Evolutionary conservation across 139 green algal species (phyloP), one percentile per base, ranked within the genome.

Genomic region (Chlamydomonas schloesseri): DNA sequence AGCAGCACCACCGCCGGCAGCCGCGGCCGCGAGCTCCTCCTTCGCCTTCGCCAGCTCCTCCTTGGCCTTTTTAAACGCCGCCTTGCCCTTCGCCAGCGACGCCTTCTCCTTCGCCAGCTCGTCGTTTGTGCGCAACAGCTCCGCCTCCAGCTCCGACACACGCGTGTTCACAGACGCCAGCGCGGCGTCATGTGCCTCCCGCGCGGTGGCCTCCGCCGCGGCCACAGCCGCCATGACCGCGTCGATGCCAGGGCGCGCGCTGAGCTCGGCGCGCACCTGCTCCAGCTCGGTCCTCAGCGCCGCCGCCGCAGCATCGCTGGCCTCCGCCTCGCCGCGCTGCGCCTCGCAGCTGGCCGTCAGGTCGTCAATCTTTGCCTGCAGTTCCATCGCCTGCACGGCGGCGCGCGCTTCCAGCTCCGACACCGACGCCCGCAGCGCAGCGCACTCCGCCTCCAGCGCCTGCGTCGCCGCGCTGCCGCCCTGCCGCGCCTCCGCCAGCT

Each of bases 31-130:
- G 29, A 84, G 69, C n/a, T 84, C 64, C 65, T 84, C 78, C 64
- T 84, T 74, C 17, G 75, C 46, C 78, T 46, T 29, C n/a, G 15
- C 23, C 29, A 75, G 65, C 20, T 84, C 64, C 46, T 84, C 78
- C 64, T 74, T 84, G n/a, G 46, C 46, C 78, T 84, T 74, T 65
- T 75, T 74, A 21, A 75, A 74, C 18, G 65, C 64, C 3, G 78
- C 64, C 78, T 74, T 74, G 46, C 65, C 64, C 53, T 87, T 79
- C 24, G 47, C 67, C 65, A 85, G 67, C 31, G 31, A 17, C 33
- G 64, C 62, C 42, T 26, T 33, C 78, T 84, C 78, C 78, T 74
- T 74, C 33, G 14, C 28, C 46, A 85, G 31, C 67, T 85, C 79
- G 20, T 85, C 74, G 15, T 23, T 17, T 11, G 34, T 23, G 34